Percentiles rank a stretch among this genome's conserved stretches.
Conservation (phyloP, 257 asterid genomes). For the Capsicum chinense region DNA sequence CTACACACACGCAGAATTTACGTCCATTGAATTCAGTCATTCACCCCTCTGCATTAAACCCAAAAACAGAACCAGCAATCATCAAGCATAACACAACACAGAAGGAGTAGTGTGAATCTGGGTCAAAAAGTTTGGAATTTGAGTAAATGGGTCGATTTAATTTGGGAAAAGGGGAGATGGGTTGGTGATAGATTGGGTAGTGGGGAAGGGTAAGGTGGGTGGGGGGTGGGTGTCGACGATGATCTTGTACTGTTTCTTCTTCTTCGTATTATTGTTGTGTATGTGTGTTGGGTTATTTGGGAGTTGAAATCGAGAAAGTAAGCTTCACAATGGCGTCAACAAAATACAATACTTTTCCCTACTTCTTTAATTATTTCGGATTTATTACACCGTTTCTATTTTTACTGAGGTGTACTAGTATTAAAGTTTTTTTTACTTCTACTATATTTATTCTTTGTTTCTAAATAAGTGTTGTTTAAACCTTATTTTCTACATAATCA, state of each 20-base stretch:
- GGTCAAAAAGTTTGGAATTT: constrained; percentile 19
- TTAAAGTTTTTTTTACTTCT: background rate
- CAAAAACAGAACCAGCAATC: constrained; percentile 1
- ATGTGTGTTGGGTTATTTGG: constrained; percentile 4
- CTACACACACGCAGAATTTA: constrained; percentile 27
- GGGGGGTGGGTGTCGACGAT: background rate
- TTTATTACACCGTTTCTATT: too few species aligned
- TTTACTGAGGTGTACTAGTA: too few species aligned
- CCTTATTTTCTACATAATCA: too few species aligned
- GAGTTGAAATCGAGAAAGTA: constrained; percentile 35
- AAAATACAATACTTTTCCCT: constrained; percentile 14
- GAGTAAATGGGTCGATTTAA: constrained; percentile 17
- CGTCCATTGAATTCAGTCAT: constrained; percentile 24
- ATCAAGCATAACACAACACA: background rate
- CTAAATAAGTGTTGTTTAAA: too few species aligned
- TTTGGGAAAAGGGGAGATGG: constrained; percentile 28
- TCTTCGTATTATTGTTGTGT: background rate
- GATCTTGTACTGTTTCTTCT: background rate
- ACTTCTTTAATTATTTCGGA: background rate
- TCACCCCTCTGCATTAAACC: constrained; percentile 30
- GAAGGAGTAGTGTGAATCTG: constrained; percentile 3
- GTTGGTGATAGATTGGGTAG: constrained; percentile 17
- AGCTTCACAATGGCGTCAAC: constrained; percentile 25
- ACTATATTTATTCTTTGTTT: background rate
- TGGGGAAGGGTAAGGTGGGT: background rate